phyloP scores from a whole-genome alignment of 306 rosid genomes.

The Arachis stenosperma region DNA sequence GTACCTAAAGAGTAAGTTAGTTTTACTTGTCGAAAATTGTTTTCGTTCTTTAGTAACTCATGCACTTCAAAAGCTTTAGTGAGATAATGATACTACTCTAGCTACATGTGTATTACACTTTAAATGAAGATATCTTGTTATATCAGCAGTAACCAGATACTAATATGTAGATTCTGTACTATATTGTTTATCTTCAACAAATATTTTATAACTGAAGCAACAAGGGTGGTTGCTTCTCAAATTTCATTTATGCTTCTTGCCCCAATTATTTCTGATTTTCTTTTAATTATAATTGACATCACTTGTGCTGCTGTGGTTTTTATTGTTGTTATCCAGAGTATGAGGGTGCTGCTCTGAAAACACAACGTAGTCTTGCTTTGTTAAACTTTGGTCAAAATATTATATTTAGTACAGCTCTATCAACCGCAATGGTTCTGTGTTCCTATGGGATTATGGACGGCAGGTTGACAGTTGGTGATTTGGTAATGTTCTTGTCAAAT shows the following conservation, averaged over 20 bases:
- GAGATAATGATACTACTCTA: neutral
- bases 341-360: constrained; percentile 94
- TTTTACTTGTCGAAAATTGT: constrained; percentile 30
- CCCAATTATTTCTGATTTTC: constrained; percentile 1
- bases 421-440: constrained; percentile 96
- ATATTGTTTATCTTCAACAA: neutral
- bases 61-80: constrained; percentile 1
- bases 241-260: constrained; percentile 30
- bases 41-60: constrained; percentile 14
- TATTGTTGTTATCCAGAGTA: constrained; percentile 59
- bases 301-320: constrained; percentile 43
- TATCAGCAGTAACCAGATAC: constrained; percentile 18
- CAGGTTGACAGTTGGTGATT: constrained; percentile 90
- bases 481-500: constrained; percentile 61
- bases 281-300: constrained; percentile 7
- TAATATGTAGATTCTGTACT: constrained; percentile 11
- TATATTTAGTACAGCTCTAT: constrained; percentile 91
- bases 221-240: constrained; percentile 3
- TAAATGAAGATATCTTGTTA: constrained; percentile 15
- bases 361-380: constrained; percentile 89
- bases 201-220: neutral
- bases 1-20: constrained; percentile 82
- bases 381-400: constrained; percentile 91
- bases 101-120: neutral
- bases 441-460: constrained; percentile 86